Evolutionary conservation across 106 monocot genomes (phyloP).

Genomic region (Acorus gramineus): DNA sequence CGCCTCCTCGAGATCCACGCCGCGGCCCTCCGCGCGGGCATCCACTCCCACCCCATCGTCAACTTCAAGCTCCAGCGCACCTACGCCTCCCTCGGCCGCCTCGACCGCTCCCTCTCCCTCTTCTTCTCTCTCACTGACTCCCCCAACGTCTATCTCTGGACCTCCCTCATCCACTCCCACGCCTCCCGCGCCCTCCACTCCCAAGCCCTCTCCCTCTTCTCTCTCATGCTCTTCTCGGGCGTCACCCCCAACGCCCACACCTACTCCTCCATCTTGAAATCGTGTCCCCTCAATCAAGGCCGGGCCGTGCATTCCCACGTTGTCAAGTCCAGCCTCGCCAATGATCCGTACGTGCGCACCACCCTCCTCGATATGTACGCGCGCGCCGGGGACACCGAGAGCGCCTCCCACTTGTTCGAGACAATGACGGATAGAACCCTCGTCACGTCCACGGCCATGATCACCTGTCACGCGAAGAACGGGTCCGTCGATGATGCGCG

Average conservation of each 20-base stretch:
- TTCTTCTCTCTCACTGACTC: constrained; percentile 32
- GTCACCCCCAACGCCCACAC: constrained; percentile 53
- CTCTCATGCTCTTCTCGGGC: constrained; percentile 33
- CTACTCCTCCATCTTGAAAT: constrained; percentile 57
- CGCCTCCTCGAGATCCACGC: constrained; percentile 51
- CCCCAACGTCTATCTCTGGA: constrained; percentile 60
- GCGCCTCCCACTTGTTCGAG: constrained; percentile 51
- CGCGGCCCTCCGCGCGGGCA: constrained; percentile 42
- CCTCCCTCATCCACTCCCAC: constrained; percentile 62
- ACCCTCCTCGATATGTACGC: constrained; percentile 81
- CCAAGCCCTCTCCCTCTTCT: constrained; percentile 43
- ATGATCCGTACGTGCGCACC: constrained; percentile 59
- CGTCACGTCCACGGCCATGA: constrained; percentile 67
- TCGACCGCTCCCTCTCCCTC: constrained; percentile 45
- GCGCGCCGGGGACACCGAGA: constrained; percentile 28
- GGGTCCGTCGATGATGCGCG: constrained; percentile 40
- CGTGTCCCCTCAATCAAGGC: constrained; percentile 28
- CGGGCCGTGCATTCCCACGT: constrained; percentile 48
- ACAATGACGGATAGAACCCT: constrained; percentile 26
- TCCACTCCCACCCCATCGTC: constrained; percentile 40
- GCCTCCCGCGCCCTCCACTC: constrained; percentile 29
- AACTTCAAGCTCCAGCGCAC: constrained; percentile 77
- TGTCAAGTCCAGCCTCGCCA: constrained; percentile 25
- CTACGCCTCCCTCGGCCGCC: constrained; percentile 46
- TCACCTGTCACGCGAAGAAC: constrained; percentile 48